phyloP scores from a whole-genome alignment of 2,329 filamentous ascomycete species.

The Hypoxylon sp. region DNA sequence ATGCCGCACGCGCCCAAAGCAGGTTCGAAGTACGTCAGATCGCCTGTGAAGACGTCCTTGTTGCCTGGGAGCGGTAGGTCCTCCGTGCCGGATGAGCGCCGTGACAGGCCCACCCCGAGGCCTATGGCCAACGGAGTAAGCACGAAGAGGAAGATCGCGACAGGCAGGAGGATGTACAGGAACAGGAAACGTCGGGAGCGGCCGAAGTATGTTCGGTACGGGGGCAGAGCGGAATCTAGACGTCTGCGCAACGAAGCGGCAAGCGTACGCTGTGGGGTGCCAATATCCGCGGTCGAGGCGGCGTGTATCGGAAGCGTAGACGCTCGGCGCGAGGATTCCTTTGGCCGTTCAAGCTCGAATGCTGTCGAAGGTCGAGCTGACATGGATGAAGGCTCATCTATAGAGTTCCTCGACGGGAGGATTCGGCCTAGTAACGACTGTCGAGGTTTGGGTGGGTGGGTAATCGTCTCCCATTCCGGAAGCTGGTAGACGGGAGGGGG shows the following conservation, averaged over 20 bases:
- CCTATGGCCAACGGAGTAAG: constrained; percentile 48
- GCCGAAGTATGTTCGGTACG: constrained; percentile 48
- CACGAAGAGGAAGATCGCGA: constrained; percentile 45
- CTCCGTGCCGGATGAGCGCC: constrained; percentile 23
- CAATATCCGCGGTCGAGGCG: constrained; percentile 5
- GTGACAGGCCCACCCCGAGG: constrained; percentile 49
- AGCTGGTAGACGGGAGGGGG: constrained; percentile 42
- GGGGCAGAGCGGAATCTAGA: constrained; percentile 47
- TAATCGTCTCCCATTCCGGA: constrained; percentile 46
- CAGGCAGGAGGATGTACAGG: constrained; percentile 45
- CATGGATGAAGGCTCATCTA: constrained; percentile 16
- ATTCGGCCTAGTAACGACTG: constrained; percentile 43
- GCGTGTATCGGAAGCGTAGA: constrained; percentile 35
- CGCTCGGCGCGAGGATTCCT: constrained; percentile 28
- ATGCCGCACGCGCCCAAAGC: constrained; percentile 79
- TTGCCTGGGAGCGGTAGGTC: constrained; percentile 47
- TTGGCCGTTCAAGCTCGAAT: constrained; percentile 24
- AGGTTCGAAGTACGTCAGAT: constrained; percentile 79
- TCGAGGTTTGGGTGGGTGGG: constrained; percentile 40
- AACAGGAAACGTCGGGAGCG: constrained; percentile 48
- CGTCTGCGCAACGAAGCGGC: constrained; percentile 31
- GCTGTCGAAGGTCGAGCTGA: constrained; percentile 26
- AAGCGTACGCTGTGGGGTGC: constrained; percentile 20
- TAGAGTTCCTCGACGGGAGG: constrained; percentile 16
- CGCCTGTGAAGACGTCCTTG: constrained; percentile 66